Base-by-base conservation (phyloP, 2,329 filamentous ascomycete genomes). In the Amylocarpus encephaloides region DNA sequence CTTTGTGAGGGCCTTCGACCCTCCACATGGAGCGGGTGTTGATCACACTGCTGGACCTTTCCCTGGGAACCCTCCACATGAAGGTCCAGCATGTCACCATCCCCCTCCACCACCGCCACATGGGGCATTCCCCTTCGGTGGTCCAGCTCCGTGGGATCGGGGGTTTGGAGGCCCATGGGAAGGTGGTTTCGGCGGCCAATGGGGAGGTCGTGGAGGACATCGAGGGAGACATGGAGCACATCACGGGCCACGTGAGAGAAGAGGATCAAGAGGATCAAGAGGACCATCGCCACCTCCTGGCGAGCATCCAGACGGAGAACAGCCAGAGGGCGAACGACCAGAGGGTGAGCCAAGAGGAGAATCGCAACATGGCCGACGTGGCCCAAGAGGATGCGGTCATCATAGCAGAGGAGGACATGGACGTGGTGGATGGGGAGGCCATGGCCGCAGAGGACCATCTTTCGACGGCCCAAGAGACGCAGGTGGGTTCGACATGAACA, bases 401-500 rank as follows among this genome's bases (percentile, higher is more conserved):
- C 54, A 44, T 39, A 51, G 49, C 15, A 36, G 50, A 33, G 40
- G 50, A 55, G 57, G 55, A 22, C 50, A 50, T 43, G 18, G 42
- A 13, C 53, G 53, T 15, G 50, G 52, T 9, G 56, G 55, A 33
- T 43, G 46, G 38, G 46, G 46, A 43, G 46, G 46, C 10, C 46
- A 48, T 36, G 18, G 33, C 4, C 52, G 46, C 9, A 59, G 59
- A 36, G 57, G 55, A 43, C 39, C 56, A 18, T 55, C 56, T 32
- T 57, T 57, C 19, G 57, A 53, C 22, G 58, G 54, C 35, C 54
- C 50, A 36, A 53, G 46, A n/a, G 49, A 46, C 9, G 36, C 49
- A 35, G 57, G 56, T n/a, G 53, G 45, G 6, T 65, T 66, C 36
- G 62, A 66, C 34, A 44, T 66, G 49, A 59, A 50, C 34, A 56